phyloP scores from a whole-genome alignment of 1,284 basidiomycete genomes.

The Hypsizygus ulmarius region DNA sequence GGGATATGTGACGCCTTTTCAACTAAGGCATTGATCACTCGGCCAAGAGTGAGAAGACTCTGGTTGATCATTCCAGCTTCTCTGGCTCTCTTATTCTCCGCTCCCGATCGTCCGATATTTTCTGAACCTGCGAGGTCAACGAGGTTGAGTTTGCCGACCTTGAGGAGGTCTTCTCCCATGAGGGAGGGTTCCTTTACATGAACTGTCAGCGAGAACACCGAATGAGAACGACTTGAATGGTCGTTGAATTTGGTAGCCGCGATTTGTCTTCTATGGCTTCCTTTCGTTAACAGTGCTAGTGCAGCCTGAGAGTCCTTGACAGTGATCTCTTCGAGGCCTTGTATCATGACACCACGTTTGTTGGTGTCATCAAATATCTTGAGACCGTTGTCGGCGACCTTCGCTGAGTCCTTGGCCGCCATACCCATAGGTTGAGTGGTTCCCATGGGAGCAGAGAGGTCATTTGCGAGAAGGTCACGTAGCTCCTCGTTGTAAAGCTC shows the following conservation, averaged over 20 bases:
- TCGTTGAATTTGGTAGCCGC: slow-evolving; percentile 99
- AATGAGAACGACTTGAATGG: slow-evolving; percentile 95
- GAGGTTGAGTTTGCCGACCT: slow-evolving; percentile 94
- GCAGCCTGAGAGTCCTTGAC: slow-evolving; percentile 87
- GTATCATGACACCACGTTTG: slow-evolving; percentile 88
- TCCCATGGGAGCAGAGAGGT: slow-evolving; percentile 62
- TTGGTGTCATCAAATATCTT: slow-evolving; percentile 93
- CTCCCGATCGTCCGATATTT: slow-evolving; percentile 95
- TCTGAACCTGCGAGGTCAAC: slow-evolving; percentile 98
- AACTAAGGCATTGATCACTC: slow-evolving; percentile 96
- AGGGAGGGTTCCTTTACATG: slow-evolving; percentile 84
- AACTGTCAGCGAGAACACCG: slow-evolving; percentile 96
- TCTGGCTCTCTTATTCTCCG: slow-evolving; percentile 91
- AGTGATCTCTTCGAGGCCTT: slow-evolving; percentile 90
- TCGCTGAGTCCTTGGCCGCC: slow-evolving; percentile 42
- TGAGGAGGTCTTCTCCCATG: slow-evolving; percentile 85
- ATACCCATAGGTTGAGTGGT: slow-evolving; percentile 72
- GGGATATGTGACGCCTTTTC: slow-evolving; percentile 92
- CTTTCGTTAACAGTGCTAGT: slow-evolving; percentile 81
- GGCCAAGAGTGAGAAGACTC: slow-evolving; percentile 91
- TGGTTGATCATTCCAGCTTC: slow-evolving; percentile 99
- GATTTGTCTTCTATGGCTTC: slow-evolving; percentile 89
- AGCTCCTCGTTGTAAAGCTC: slow-evolving; percentile 99
- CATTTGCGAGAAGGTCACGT: slow-evolving; percentile 84
- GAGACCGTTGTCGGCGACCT: slow-evolving; percentile 47